phyloP scores from a whole-genome alignment of 306 rosid genomes.

The Quercus glauca region DNA sequence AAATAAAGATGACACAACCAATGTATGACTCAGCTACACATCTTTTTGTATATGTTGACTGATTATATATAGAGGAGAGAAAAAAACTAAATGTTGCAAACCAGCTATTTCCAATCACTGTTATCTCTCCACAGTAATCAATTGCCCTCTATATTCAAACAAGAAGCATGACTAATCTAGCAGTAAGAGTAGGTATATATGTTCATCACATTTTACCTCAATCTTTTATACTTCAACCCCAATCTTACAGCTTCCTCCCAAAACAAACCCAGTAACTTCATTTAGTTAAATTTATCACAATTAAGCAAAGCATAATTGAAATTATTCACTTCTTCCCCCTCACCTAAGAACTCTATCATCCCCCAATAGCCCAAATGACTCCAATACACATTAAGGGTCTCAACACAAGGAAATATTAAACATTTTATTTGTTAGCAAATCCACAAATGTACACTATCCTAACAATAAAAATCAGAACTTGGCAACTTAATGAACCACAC shows the following conservation, averaged over 20 bases:
- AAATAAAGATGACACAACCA: neutral
- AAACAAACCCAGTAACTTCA: neutral
- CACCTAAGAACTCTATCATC: neutral
- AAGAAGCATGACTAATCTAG: neutral
- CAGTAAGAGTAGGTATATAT: neutral
- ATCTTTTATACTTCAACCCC: neutral
- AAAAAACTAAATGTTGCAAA: neutral
- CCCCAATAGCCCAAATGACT: neutral
- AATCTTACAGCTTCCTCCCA: neutral
- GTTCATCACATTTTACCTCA: neutral
- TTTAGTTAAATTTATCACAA: neutral
- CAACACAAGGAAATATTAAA: neutral
- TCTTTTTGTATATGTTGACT: neutral
- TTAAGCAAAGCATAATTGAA: neutral
- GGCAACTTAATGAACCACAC: neutral
- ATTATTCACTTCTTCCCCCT: neutral
- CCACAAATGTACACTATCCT: neutral
- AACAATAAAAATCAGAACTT: neutral
- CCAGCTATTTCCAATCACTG: neutral
- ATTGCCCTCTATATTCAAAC: neutral
- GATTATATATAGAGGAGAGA: neutral
- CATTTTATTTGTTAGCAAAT: neutral
- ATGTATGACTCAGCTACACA: neutral
- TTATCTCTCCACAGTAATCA: neutral
- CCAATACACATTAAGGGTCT: neutral